phyloP scores from a whole-genome alignment of 2,329 filamentous ascomycete species.

The Ophiocordyceps camponoti-floridani region DNA sequence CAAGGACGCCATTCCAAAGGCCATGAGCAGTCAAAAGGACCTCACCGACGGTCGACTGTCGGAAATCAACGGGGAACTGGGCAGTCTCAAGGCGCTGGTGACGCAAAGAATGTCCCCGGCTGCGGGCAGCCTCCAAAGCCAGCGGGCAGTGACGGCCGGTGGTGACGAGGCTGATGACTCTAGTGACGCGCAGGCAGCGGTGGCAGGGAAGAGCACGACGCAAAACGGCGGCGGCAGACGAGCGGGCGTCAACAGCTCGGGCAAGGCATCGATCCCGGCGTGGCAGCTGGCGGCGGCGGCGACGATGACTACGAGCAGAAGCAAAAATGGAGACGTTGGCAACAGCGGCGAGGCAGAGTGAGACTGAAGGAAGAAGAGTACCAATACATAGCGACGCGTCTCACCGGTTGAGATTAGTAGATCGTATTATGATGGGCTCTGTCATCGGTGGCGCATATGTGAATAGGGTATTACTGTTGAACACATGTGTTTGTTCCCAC shows the following conservation, averaged over 20 bases:
- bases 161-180: constrained; percentile 2
- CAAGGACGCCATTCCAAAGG: constrained; percentile 73
- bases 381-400: not conserved
- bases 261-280: constrained; percentile 54
- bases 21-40: constrained; percentile 75
- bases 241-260: constrained; percentile 12
- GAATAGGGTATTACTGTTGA: no score
- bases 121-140: constrained; percentile 1
- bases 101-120: constrained; percentile 36
- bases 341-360: not conserved
- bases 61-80: constrained; percentile 74
- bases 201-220: constrained; percentile 13
- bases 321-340: constrained; percentile 4
- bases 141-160: constrained; percentile 7
- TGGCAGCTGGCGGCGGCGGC: constrained; percentile 58
- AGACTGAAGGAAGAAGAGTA: not conserved
- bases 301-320: constrained; percentile 29
- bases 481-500: no score
- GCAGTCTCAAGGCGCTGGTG: constrained; percentile 81
- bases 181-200: constrained; percentile 6
- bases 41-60: constrained; percentile 62
- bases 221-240: constrained; percentile 15
- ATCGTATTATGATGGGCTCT: no score
- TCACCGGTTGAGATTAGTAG: not conserved
- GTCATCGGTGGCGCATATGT: no score